A percentile compares a stretch with the other conserved stretches of the same genome.
Evolutionary conservation across 169 alveolate species (phyloP).

Genomic region (Eimeria maxima): DNA sequence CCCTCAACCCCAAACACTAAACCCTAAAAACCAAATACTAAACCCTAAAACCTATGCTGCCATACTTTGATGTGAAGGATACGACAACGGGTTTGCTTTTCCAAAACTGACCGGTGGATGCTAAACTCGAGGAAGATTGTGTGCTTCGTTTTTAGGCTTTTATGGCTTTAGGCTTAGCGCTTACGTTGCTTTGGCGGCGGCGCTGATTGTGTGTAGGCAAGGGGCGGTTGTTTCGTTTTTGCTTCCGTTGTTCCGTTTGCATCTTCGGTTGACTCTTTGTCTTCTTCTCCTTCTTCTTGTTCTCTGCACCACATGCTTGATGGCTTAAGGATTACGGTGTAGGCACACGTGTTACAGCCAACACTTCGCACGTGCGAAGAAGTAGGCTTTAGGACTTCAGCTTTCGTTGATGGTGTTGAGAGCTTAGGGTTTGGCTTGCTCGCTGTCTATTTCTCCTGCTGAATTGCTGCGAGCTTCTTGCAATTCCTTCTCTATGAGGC

Average conservation of each 20-base stretch:
- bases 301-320: neutral
- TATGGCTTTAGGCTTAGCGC: neutral
- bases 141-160: neutral
- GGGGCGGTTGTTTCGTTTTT: neutral
- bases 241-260: neutral
- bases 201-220: neutral
- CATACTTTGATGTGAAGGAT: neutral
- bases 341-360: too few species aligned
- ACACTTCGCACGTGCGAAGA: neutral
- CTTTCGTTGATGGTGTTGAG: neutral
- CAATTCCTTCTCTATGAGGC: too few species aligned
- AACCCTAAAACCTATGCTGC: neutral
- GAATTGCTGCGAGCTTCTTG: neutral
- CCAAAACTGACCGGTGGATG: neutral
- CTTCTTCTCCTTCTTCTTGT: neutral
- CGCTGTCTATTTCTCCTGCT: neutral
- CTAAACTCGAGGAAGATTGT: too few species aligned
- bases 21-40: neutral
- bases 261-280: neutral
- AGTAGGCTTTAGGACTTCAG: neutral
- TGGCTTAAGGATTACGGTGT: neutral
- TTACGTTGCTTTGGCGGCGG: constrained; percentile 12
- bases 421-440: neutral
- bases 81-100: neutral
- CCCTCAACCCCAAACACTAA: neutral